phyloP scores from a whole-genome alignment of 495 filamentous ascomycete genomes.

The Glonium stellatum region DNA sequence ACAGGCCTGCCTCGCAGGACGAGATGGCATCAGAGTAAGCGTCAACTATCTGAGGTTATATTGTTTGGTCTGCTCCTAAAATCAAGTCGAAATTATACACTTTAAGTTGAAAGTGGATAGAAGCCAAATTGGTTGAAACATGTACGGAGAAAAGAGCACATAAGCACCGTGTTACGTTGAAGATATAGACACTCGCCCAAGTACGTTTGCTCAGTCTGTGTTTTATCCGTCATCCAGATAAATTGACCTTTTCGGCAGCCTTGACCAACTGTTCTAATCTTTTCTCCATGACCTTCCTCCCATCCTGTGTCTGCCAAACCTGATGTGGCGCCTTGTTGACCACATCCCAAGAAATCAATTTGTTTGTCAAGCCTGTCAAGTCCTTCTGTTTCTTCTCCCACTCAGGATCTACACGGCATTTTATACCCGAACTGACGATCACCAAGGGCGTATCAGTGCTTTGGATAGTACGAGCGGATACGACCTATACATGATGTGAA shows the following conservation, averaged over 20 bases:
- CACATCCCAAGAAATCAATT: constrained; percentile 76
- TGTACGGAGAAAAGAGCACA: no score
- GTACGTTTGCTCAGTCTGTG: no score
- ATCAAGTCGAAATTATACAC: no score
- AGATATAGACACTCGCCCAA: no score
- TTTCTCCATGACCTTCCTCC: constrained; percentile 63
- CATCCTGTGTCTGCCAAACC: constrained; percentile 68
- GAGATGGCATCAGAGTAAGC: no score
- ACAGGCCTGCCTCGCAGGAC: no score
- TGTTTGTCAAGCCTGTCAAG: constrained; percentile 67
- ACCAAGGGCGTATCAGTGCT: constrained; percentile 62
- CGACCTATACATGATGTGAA: no score
- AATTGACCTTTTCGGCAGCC: constrained; percentile 10
- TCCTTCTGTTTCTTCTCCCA: constrained; percentile 82
- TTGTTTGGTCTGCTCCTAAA: no score
- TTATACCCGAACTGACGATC: constrained; percentile 75
- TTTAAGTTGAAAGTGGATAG: no score
- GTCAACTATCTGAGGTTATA: no score
- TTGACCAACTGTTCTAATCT: constrained; percentile 56
- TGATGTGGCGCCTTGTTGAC: constrained; percentile 78
- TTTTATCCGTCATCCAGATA: neutral
- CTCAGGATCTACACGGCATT: constrained; percentile 47
- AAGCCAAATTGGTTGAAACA: no score
- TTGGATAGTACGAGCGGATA: constrained; percentile 69
- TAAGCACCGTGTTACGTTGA: no score